Evolutionary conservation across 257 asterid genomes (phyloP).

Genomic region (Capsicum chinense): DNA sequence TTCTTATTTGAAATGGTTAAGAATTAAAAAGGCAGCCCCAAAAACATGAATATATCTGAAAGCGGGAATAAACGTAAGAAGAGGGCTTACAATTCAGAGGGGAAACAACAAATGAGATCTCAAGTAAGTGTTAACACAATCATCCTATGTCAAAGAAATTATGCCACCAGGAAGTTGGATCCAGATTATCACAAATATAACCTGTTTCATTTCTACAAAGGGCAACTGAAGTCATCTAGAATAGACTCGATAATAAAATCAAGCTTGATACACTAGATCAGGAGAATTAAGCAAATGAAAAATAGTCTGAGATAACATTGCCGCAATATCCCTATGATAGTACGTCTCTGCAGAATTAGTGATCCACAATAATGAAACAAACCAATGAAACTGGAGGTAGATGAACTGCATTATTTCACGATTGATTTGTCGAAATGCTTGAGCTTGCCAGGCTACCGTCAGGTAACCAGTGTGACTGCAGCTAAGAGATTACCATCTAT

Average conservation of each 20-base stretch:
- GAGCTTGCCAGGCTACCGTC: conserved; percentile 14
- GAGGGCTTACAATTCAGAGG: no score
- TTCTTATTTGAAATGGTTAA: no score
- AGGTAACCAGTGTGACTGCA: conserved; percentile 9
- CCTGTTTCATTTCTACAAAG: conserved; percentile 6
- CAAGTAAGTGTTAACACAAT: no score
- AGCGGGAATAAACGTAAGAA: no score
- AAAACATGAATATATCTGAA: no score
- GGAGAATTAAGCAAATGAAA: background rate
- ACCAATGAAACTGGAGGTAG: conserved; percentile 12
- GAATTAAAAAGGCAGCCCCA: no score
- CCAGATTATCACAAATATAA: background rate
- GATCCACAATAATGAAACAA: background rate
- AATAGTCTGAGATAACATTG: background rate
- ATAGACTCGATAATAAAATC: background rate
- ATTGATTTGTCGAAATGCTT: background rate
- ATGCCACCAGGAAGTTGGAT: no score
- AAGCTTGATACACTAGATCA: background rate
- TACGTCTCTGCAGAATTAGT: conserved; percentile 17
- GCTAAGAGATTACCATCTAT: conserved; percentile 29
- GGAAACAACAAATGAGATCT: no score
- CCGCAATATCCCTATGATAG: background rate
- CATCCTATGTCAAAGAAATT: no score
- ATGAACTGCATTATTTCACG: conserved; percentile 13
- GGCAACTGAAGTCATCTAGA: background rate